Evolutionary conservation across 768 basidiomycete species (phyloP).

Genomic region (Termitomyces sp.): DNA sequence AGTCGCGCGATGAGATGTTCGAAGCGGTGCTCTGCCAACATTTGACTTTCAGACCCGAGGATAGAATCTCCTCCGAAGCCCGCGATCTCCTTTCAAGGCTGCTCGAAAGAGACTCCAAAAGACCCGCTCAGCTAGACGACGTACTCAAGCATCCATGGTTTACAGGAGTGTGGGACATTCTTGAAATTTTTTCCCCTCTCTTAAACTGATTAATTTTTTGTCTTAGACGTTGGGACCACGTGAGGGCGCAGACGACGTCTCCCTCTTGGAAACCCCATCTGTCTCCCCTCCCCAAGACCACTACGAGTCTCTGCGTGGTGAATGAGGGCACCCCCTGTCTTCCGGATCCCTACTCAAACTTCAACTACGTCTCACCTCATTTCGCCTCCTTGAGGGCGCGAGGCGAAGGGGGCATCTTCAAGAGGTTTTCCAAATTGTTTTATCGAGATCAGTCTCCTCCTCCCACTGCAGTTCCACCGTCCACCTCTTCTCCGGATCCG

Average conservation of each 20-base stretch:
- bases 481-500: not conserved
- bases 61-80: not conserved
- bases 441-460: not conserved
- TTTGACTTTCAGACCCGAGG: not conserved
- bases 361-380: not conserved
- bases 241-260: not conserved
- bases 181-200: not conserved
- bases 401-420: not conserved
- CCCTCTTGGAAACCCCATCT: constrained; percentile 6
- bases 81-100: not conserved
- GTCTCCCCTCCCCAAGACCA: not conserved
- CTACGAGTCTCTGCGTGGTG: not conserved
- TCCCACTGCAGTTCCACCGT: not conserved
- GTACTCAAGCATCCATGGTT: constrained; percentile 8
- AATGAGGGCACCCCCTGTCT: not conserved
- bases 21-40: not conserved
- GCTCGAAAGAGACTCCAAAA: not conserved
- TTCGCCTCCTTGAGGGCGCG: not conserved
- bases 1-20: not conserved
- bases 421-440: not conserved
- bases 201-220: not conserved
- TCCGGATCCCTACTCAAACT: not conserved
- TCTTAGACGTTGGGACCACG: constrained; percentile 1
- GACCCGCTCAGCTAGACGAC: not conserved
- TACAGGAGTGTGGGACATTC: constrained; percentile 3